Conservation (phyloP, 2,329 filamentous ascomycete species). For the Trichoderma sp. region DNA sequence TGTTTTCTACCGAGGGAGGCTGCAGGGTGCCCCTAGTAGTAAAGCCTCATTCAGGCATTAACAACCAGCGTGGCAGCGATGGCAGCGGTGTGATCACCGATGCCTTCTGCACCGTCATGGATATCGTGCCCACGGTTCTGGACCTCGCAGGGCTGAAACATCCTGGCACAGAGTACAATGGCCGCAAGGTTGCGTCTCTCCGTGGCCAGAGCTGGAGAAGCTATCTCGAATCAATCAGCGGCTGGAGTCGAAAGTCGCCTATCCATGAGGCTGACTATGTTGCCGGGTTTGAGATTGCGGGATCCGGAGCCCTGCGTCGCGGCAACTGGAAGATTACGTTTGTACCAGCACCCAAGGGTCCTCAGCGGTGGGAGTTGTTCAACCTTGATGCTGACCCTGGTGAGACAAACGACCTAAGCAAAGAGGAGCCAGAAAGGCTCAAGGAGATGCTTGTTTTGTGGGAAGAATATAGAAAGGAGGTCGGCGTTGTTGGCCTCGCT, state of each 20-base stretch:
- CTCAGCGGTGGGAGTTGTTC: slow-evolving; percentile 37
- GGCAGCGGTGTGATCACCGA: neutral
- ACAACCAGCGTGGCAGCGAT: neutral
- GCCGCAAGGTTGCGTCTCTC: slow-evolving; percentile 10
- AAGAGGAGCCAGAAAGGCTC: slow-evolving; percentile 30
- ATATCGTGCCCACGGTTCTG: slow-evolving; percentile 3
- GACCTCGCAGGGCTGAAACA: slow-evolving; percentile 16
- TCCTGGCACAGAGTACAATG: slow-evolving; percentile 11
- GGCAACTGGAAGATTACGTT: slow-evolving; percentile 15
- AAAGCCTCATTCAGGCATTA: slow-evolving; percentile 2
- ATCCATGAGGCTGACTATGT: neutral
- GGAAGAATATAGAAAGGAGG: slow-evolving; percentile 38
- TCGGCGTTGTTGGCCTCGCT: slow-evolving; percentile 23
- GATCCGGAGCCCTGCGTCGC: slow-evolving; percentile 10
- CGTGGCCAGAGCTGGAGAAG: slow-evolving; percentile 15
- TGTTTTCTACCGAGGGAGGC: slow-evolving; percentile 49
- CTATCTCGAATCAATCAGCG: neutral
- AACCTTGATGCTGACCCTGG: slow-evolving; percentile 36
- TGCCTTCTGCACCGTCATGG: slow-evolving; percentile 15
- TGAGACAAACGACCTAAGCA: slow-evolving; percentile 35
- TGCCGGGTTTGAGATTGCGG: slow-evolving; percentile 14
- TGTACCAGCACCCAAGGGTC: slow-evolving; percentile 11
- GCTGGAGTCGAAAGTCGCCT: slow-evolving; percentile 8
- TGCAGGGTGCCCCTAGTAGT: slow-evolving; percentile 49
- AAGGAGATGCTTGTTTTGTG: slow-evolving; percentile 32